Base-by-base conservation (phyloP, 768 basidiomycete genomes). In the Lactarius deliciosus region DNA sequence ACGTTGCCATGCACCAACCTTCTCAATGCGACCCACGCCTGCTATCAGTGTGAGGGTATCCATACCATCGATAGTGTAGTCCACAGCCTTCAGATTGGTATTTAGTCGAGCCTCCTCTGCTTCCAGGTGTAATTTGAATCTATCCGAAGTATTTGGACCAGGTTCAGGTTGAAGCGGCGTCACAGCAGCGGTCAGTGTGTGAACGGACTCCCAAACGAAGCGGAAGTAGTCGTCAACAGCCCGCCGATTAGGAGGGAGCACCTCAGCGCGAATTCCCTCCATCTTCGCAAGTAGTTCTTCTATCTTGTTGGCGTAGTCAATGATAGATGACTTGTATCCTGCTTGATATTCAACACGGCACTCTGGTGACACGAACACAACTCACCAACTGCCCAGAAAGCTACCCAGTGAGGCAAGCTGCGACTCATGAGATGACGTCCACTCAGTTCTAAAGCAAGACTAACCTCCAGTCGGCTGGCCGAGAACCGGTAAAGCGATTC, bases 351-450 rank as follows among this genome's bases (percentile, higher is more conserved):
- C 32, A 60, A n/a, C 16, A 28, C 4, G 22, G 20, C 5, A 1
- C 10, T 22, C 7, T 18, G 13, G 15, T 15, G 20, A n/a, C 8
- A 60, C 5, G 25, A 11, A 5, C 20, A 16, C 22, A 7, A 28
- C 59, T 40, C 34, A 69, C 68, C 68, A 56, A 60, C 62, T 47
- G 76, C 75, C 76, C 76, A 76, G 58, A 73, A 77, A 5, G 74
- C 72, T 1, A 76, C 54, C 76, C 77, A 78, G 54, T 73, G 75
- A 2, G 69, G 70, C 16, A 78, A 50, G 30, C 76, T 69, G 36
- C 7, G 7, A 34, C 2, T 36, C 34, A 25, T 63, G 1, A 57
- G 65, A 57, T 16, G 20, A 30, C 22, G 8, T 45, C 10, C 8
- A 11, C 36, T 20, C 2, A 2, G 8, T 22, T 54, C 13, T 22